Evolutionary conservation across 1,284 basidiomycete species (phyloP), one percentile per base, ranked within the genome.

Genomic region (Paramarasmius palmivorus): DNA sequence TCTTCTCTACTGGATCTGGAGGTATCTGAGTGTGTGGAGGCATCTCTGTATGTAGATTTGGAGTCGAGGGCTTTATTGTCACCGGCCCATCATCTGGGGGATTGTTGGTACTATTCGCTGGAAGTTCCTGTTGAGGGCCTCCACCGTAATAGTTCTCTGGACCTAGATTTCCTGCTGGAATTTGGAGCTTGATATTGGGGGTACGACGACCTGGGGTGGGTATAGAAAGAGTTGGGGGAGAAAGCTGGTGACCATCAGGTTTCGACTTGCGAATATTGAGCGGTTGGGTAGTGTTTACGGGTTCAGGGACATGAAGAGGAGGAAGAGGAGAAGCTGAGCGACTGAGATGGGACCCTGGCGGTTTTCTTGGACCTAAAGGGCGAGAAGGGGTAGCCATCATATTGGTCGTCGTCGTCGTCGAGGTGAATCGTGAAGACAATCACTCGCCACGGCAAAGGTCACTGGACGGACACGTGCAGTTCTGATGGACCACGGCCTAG

Each of bases 301-400:
- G 20, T 5, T 66, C 57, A 55, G 63, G 37, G 52, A 65, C 53
- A 50, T 57, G 53, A 17, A 59, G 55, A 29, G 68, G 67, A 50
- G 63, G 59, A 70, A 41, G 71, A 63, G 57, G 72, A 56, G 47
- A 59, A 40, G 57, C 59, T 60, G n/a, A 54, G 66, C 32, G 76
- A 66, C 7, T 82, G 81, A 14, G n/a, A n/a, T n/a, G 82, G 83
- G n/a, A 76, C 68, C 0, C 80, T 66, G 49, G 78, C 76, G 51
- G 64, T 71, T 38, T 73, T 38, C 84, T 79, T 36, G 84, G 85
- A n/a, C 85, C 84, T 47, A 76, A 67, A n/a, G 84, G 84, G 42
- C 82, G 78, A 29, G 45, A 23, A 14, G 49, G 38, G 10, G 69
- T 38, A 60, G 68, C 64, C 63, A 65, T 57, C 68, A 69, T n/a